phyloP scores from a whole-genome alignment of 208 protist genomes.

The Crithidia fasciculata region DNA sequence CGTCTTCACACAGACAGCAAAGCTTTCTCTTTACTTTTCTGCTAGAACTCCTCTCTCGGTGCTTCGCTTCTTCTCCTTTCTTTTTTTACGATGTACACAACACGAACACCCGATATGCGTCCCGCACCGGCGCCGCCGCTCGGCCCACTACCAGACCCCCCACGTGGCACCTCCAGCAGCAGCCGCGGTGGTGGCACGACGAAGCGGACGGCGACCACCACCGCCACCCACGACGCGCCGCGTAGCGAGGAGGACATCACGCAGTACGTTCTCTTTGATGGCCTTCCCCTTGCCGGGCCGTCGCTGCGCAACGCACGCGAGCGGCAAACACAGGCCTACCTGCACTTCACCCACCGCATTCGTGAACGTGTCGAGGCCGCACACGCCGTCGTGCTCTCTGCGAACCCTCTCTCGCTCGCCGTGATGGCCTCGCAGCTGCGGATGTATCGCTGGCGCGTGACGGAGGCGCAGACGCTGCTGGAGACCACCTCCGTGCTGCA shows the following conservation, averaged over 20 bases:
- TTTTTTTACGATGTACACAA: slow-evolving; percentile 7
- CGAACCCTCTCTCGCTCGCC: slow-evolving; percentile 76
- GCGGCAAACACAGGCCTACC: slow-evolving; percentile 63
- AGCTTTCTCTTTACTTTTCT: not conserved
- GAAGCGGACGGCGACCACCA: too few species aligned
- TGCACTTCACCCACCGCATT: slow-evolving; percentile 63
- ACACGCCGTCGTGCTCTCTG: slow-evolving; percentile 71
- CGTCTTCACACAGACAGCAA: not conserved
- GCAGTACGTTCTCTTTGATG: slow-evolving; percentile 49
- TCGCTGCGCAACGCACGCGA: slow-evolving; percentile 20
- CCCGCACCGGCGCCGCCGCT: too few species aligned
- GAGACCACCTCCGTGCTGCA: slow-evolving; percentile 63
- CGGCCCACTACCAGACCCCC: not conserved
- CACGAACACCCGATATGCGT: not conserved
- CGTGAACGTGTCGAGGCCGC: slow-evolving; percentile 48
- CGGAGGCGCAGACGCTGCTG: slow-evolving; percentile 71
- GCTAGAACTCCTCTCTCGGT: not conserved
- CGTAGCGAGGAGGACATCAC: slow-evolving; percentile 25
- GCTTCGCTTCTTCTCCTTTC: not conserved
- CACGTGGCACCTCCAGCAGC: not conserved
- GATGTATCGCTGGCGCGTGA: slow-evolving; percentile 86
- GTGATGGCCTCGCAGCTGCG: slow-evolving; percentile 82
- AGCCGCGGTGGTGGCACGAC: too few species aligned
- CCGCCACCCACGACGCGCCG: not conserved
- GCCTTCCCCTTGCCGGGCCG: slow-evolving; percentile 31